Base-by-base conservation (phyloP, 2,329 filamentous ascomycete genomes). In the Sporothrix pallida region DNA sequence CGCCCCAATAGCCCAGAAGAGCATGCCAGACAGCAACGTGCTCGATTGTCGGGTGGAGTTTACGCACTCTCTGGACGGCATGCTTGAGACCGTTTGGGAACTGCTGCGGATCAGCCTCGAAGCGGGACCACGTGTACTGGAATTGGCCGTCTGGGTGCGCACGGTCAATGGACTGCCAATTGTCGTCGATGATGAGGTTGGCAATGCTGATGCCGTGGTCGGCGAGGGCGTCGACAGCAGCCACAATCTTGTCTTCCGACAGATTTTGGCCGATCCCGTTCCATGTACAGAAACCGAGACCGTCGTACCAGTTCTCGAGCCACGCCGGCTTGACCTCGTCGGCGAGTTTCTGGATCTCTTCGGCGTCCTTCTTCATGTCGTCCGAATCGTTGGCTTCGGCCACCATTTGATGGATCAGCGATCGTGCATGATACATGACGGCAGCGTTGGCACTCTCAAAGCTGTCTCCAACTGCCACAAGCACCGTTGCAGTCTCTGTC, bases 1-100 rank as follows among this genome's bases (percentile, higher is more conserved):
- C 95, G 65, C 94, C 95, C 96, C 96, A 98, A 81, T 97, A 97
- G 1, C 95, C 86, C 44, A 92, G 81, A 0, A 98, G 86, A 0
- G 95, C 93, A 83, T 99, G 96, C 96, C 96, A 99, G 0, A 98
- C 95, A 12, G 93, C 93, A 70, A 98, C 88, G 78, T 97, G 92
- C 74, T 92, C 88, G 74, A 98, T 91, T 74, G 90, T 89, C 0
- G 90, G 90, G 78, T 95, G 89, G 17, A 86, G 87, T 20, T 87
- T 82, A 26, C 93, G 90, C 74, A 98, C 93, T 7, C 88, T 87
- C 5, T 86, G 83, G 1, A 97, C 86, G 0, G 92, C 90, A 7
- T 89, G 85, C 79, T 92, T 93, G 9, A 99, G 84, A 0, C 96
- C 96, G 1, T 88, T 84, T 0, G 95, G 95, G 74, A 99, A 99